Conservation (phyloP, 768 basidiomycete genomes). For the Tricholoma saponaceum region DNA sequence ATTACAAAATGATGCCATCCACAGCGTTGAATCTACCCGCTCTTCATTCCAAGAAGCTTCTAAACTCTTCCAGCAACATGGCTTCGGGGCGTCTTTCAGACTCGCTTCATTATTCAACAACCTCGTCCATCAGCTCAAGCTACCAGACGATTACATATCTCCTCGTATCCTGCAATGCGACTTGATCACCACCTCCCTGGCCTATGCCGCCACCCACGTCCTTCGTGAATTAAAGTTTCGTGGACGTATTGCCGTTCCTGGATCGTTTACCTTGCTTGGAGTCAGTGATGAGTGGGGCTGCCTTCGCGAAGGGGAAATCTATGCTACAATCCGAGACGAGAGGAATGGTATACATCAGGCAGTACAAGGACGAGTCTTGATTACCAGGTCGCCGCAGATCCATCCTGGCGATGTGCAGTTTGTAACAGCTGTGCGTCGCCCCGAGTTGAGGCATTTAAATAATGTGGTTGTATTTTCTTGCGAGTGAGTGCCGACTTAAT, state of each 20-base stretch:
- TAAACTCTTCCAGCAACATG: slow-evolving; percentile 37
- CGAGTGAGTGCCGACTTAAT: slow-evolving; percentile 25
- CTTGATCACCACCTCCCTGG: slow-evolving; percentile 32
- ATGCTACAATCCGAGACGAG: slow-evolving; percentile 34
- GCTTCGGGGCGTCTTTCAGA: slow-evolving; percentile 41
- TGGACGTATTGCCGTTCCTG: slow-evolving; percentile 46
- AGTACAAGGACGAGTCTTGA: slow-evolving; percentile 35
- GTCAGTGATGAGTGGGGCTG: slow-evolving; percentile 49
- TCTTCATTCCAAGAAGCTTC: slow-evolving; percentile 31
- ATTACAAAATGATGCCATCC: slow-evolving; percentile 35
- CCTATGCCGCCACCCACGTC: slow-evolving; percentile 38
- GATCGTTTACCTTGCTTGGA: slow-evolving; percentile 46
- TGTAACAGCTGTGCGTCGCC: slow-evolving; percentile 37
- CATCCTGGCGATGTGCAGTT: slow-evolving; percentile 46
- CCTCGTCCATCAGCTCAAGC: slow-evolving; percentile 24
- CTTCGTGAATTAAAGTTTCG: slow-evolving; percentile 49
- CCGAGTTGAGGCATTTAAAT: slow-evolving; percentile 33
- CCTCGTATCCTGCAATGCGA: slow-evolving; percentile 24
- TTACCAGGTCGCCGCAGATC: slow-evolving; percentile 50
- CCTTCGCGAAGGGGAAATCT: slow-evolving; percentile 43
- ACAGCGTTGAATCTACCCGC: slow-evolving; percentile 29
- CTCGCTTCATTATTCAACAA: slow-evolving; percentile 39
- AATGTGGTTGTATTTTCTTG: slow-evolving; percentile 51
- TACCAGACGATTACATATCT: slow-evolving; percentile 21
- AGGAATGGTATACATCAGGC: slow-evolving; percentile 18